phyloP scores from a whole-genome alignment of 768 basidiomycete species.

The Hypsizygus marmoreus region DNA sequence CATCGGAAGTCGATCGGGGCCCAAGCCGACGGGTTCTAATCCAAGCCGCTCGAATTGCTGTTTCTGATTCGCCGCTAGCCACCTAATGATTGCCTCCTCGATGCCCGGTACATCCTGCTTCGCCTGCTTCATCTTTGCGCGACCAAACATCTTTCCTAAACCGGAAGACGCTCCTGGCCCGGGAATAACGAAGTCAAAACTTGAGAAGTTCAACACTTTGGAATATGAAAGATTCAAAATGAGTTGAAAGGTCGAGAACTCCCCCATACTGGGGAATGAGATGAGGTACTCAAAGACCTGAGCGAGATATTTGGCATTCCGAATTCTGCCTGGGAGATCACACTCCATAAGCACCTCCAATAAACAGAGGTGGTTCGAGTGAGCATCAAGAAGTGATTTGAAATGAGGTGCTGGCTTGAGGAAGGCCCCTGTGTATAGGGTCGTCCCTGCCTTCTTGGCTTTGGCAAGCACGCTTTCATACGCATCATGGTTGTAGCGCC shows the following conservation, averaged over 20 bases:
- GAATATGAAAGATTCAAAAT: constrained; percentile 62
- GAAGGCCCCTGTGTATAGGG: constrained; percentile 73
- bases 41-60: constrained; percentile 64
- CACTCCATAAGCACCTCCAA: constrained; percentile 61
- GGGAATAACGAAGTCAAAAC: constrained; percentile 68
- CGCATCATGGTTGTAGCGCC: constrained; percentile 48
- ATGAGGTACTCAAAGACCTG: constrained; percentile 64
- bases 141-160: constrained; percentile 67
- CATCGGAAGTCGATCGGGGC: constrained; percentile 51
- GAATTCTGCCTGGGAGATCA: constrained; percentile 50
- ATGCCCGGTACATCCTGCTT: constrained; percentile 32
- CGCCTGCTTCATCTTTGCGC: constrained; percentile 32
- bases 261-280: constrained; percentile 71
- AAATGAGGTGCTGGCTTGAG: constrained; percentile 69
- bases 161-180: constrained; percentile 71
- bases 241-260: constrained; percentile 73
- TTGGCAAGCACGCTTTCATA: constrained; percentile 56
- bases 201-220: constrained; percentile 57
- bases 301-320: constrained; percentile 52
- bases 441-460: constrained; percentile 35
- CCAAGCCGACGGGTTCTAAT: constrained; percentile 52
- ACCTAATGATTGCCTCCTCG: constrained; percentile 63
- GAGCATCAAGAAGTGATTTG: constrained; percentile 43
- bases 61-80: constrained; percentile 60
- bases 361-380: constrained; percentile 64